These are phyloP conservation scores for Trichomonascaceae sp. DNA, from an alignment of 1,139 yeast species.

Conservation along the genomic window DNA sequence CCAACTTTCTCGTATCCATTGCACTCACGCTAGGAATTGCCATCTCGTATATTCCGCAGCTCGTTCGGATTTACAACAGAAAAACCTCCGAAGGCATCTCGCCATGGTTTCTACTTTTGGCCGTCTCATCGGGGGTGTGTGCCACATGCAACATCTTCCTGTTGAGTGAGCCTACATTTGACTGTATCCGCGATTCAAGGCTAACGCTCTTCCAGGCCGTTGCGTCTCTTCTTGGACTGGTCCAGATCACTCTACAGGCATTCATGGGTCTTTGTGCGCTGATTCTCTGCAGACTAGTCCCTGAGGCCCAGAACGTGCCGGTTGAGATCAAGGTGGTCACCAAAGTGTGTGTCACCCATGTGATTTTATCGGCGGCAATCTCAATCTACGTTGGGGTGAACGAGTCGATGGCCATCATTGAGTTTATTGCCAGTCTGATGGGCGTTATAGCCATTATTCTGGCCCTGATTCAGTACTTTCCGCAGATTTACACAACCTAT, in stretches of 20 bases:
- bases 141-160: conserved; percentile 57
- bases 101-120: conserved; percentile 57
- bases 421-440: conserved; percentile 39
- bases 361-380: conserved; percentile 13
- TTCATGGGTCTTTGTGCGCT: conserved; percentile 38
- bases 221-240: conserved; percentile 53
- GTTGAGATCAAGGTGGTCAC: conserved; percentile 2
- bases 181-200: conserved; percentile 21
- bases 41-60: conserved; percentile 70
- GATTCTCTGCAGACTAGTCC: conserved; percentile 6
- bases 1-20: conserved; percentile 37
- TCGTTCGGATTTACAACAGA: conserved; percentile 42
- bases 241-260: conserved; percentile 61
- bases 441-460: conserved; percentile 45
- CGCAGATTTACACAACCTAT: conserved; percentile 66
- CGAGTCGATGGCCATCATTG: conserved; percentile 9
- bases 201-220: conserved; percentile 38
- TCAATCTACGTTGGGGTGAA: conserved; percentile 14
- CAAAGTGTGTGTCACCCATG: conserved; percentile 13
- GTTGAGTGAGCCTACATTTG: conserved; percentile 31
- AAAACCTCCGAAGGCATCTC: conserved; percentile 70
- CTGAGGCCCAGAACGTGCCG: neutral
- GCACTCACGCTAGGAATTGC: conserved; percentile 54
- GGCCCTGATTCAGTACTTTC: conserved; percentile 63
- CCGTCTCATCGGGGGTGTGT: conserved; percentile 59